A percentile compares a stretch with the other conserved stretches of the same genome.
These are phyloP conservation scores for Trifolium dubium DNA, from an alignment of 306 rosid species.

Conservation along the genomic window DNA sequence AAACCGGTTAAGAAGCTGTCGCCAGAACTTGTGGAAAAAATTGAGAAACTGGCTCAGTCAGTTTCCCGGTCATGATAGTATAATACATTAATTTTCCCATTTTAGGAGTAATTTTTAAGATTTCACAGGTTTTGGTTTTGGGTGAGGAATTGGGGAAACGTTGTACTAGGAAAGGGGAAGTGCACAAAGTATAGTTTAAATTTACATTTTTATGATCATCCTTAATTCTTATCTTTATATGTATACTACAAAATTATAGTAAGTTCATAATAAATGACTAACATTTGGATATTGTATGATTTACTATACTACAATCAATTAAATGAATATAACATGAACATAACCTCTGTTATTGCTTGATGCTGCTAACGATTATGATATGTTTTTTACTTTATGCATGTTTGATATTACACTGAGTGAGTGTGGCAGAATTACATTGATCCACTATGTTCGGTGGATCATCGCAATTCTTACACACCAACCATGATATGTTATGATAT, in stretches of 20 bases:
- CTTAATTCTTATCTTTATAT: constrained; percentile 19
- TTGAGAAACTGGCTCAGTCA: constrained; percentile 89
- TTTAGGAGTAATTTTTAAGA: neutral
- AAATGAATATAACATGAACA: no score
- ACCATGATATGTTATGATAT: neutral
- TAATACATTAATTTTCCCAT: constrained; percentile 26
- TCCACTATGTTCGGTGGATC: no score
- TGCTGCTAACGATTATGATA: no score
- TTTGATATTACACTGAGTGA: no score
- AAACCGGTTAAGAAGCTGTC: constrained; percentile 86
- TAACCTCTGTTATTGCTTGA: no score
- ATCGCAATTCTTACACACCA: no score
- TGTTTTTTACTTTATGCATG: no score
- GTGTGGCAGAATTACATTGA: no score
- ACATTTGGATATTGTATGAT: neutral
- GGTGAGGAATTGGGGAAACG: constrained; percentile 44
- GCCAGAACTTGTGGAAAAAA: constrained; percentile 69
- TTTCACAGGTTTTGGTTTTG: constrained; percentile 47
- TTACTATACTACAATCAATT: neutral
- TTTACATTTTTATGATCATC: constrained; percentile 27
- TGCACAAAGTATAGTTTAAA: constrained; percentile 47
- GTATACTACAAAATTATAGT: constrained; percentile 23
- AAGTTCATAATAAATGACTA: constrained; percentile 16
- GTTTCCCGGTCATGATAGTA: constrained; percentile 67
- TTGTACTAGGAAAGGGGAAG: constrained; percentile 56